These are phyloP conservation scores for Ganoderma boninense DNA, from an alignment of 1,284 basidiomycete genomes.

Conservation along the genomic window DNA sequence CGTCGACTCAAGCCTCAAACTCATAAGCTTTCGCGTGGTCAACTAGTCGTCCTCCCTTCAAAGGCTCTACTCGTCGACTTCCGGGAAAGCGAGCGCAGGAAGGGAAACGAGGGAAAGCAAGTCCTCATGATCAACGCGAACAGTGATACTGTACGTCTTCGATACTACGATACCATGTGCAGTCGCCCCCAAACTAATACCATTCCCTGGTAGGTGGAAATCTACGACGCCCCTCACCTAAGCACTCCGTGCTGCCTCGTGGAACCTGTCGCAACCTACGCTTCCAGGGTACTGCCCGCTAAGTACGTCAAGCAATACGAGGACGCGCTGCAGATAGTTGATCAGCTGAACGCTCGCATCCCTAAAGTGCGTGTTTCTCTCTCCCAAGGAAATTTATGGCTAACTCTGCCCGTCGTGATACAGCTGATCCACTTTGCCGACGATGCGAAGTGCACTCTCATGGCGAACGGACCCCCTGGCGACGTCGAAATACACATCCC, in stretches of 20 bases:
- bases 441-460: slow-evolving; percentile 55
- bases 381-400: background rate
- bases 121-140: slow-evolving; percentile 53
- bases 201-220: slow-evolving; percentile 46
- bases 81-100: slow-evolving; percentile 59
- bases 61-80: slow-evolving; percentile 59
- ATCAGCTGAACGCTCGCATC: slow-evolving; percentile 58
- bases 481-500: slow-evolving; percentile 57
- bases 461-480: slow-evolving; percentile 60
- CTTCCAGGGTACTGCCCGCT: slow-evolving; percentile 47
- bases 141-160: slow-evolving; percentile 43
- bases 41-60: slow-evolving; percentile 58
- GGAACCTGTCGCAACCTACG: slow-evolving; percentile 49
- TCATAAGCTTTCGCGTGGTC: slow-evolving; percentile 57
- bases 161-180: background rate
- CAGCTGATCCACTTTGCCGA: slow-evolving; percentile 55
- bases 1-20: slow-evolving; percentile 49
- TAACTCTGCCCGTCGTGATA: background rate
- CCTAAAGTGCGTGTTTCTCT: slow-evolving; percentile 50
- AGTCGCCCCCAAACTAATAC: background rate
- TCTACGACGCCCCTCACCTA: slow-evolving; percentile 57
- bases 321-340: slow-evolving; percentile 52
- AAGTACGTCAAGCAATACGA: slow-evolving; percentile 55
- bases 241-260: slow-evolving; percentile 56
- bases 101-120: slow-evolving; percentile 53